Evolutionary conservation across 2,329 filamentous ascomycete genomes (phyloP), one percentile per base, ranked within the genome.

Genomic region (Cladosporium austrohemisphaericum): DNA sequence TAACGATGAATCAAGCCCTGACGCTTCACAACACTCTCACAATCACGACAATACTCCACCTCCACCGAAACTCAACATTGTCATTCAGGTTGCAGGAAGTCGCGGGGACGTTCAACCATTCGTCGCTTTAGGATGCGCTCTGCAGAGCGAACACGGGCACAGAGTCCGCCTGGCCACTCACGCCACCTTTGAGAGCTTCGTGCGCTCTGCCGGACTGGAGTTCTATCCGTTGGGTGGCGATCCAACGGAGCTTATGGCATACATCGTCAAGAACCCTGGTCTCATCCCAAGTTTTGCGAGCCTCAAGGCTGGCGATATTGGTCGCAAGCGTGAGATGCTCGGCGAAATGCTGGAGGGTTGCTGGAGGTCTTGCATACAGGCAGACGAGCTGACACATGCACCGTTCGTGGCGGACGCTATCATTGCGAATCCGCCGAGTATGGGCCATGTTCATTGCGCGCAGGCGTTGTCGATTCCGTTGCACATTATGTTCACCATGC

Each of bases 401-500:
- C 88, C 86, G 1, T 95, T 95, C 63, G 82, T 95, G 29, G 89
- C 88, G 0, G 88, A 89, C 65, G 82, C 79, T 29, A 88, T 88
- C 56, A 86, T 88, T 57, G 85, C 85, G 2, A 88, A 88, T 51
- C 85, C 85, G 1, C 85, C 85, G 0, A 86, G 82, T 59, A 88
- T 87, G 66, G 85, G 82, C 0, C 84, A 88, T 58, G 74, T 88
- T 3, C 85, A 89, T 59, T 78, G 84, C 52, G 85, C 85, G 0
- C 83, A 89, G 64, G 85, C 84, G 64, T 68, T 88, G 56, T 84
- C 83, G 0, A 81, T 88, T 38, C 85, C 85, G 0, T 62, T 88
- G 3, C 85, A 88, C 57, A 80, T 95, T 66, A 92, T 94, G 85
- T 95, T 95, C 68, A 95, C 94, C 1, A 94, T 95, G 88, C 89